Base-by-base conservation (phyloP, 306 rosid species). In the Begonia peltatifolia region DNA sequence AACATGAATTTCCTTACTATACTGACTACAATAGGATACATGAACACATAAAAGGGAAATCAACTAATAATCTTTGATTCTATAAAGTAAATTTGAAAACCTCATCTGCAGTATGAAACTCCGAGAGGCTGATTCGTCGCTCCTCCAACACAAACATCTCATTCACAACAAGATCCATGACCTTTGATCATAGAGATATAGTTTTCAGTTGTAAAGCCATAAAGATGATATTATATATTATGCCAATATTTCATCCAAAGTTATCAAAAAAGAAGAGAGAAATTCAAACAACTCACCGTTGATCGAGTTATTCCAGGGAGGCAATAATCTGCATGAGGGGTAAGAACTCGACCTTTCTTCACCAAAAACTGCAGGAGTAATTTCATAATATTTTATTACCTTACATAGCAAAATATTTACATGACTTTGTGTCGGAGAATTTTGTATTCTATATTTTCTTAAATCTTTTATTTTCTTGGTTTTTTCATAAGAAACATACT, bases 231-330 rank as follows among this genome's bases (percentile, higher is more conserved):
- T n/a, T 44, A 44, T 3, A 10, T 44, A 0, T 10, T 11, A 44
- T 10, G 48, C 9, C 14, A 42, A 42, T 42, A 42, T 9, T 42
- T 9, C 12, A 9, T 12, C 12, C 38, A 22, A 12, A 47, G 22
- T 14, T 20, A 5, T 50, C 25, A 10, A 41, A 17, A 22, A 52
- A 55, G 51, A 4, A 14, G 47, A 62, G 38, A 60, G 54, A 38
- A 55, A 43, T 54, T 41, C 25, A 55, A 55, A 62, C 56, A 56
- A 71, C 81, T 61, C 62, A 86, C 95, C 18, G 88, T 79, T 57
- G 83, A 83, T 50, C 93, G 81, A 48, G 95, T 86, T 30, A 86
- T 76, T 52, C 95, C 95, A 62, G 95, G 93, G 63, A 86, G 93
- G 65, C 95, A 79, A 60, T 79, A 86, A 71, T 86, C 95, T 55